Percentiles rank a stretch among this genome's conserved stretches.
Evolutionary conservation across 495 filamentous ascomycete genomes (phyloP).

Genomic region (Lophium mytilinum): DNA sequence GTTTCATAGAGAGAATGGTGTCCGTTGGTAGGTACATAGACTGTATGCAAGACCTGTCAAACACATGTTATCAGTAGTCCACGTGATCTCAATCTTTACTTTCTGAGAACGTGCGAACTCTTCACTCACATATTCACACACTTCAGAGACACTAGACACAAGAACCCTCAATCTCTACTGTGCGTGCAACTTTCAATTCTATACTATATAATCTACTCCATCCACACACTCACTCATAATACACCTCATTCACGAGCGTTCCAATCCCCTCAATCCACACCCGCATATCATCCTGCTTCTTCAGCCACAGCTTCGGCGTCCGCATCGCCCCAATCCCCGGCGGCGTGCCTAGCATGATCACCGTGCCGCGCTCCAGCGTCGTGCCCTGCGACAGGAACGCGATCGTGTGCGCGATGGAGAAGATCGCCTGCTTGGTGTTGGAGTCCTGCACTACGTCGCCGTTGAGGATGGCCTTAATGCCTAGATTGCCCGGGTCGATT

Average conservation of each 20-base stretch:
- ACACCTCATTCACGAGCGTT: neutral
- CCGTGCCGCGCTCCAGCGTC: neutral
- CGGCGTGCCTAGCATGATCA: neutral
- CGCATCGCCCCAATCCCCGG: neutral
- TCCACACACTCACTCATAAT: neutral
- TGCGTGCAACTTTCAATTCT: too few species aligned
- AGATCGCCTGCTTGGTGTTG: slow-evolving; percentile 44
- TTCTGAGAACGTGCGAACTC: too few species aligned
- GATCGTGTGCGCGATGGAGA: slow-evolving; percentile 29
- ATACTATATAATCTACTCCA: too few species aligned
- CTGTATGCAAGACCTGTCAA: too few species aligned
- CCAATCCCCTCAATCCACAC: slow-evolving; percentile 1
- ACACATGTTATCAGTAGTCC: too few species aligned
- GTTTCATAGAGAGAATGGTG: too few species aligned
- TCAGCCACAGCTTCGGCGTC: neutral
- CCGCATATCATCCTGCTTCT: neutral
- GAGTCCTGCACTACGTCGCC: slow-evolving; percentile 43
- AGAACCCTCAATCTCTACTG: too few species aligned
- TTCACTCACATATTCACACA: too few species aligned
- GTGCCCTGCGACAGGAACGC: neutral
- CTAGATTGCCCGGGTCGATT: slow-evolving; percentile 31
- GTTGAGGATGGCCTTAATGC: slow-evolving; percentile 40
- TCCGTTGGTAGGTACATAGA: too few species aligned
- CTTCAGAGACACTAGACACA: too few species aligned
- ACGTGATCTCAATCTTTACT: too few species aligned